phyloP scores from a whole-genome alignment of 192 early-diverging fungal genomes.

The Mortierella alpina region DNA sequence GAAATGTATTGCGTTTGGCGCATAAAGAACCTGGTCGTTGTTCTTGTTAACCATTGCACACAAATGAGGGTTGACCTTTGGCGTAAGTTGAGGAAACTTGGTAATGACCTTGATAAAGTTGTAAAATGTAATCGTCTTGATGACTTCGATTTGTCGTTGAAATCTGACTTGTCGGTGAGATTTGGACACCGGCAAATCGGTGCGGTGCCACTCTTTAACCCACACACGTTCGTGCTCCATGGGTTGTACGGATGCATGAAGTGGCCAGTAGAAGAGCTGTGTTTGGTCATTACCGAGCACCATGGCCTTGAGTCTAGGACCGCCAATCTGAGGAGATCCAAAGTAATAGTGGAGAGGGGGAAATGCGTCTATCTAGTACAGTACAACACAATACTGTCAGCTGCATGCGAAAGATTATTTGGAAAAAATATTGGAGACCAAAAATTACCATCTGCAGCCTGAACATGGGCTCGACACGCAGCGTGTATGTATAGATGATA shows the following conservation, averaged over 20 bases:
- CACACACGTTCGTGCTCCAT: conserved; percentile 40
- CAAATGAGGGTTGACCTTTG: conserved; percentile 19
- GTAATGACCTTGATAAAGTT: conserved; percentile 15
- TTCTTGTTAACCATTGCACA: conserved; percentile 9
- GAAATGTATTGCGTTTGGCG: conserved; percentile 54
- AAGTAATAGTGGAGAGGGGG: conserved; percentile 17
- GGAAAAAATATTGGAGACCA: background rate
- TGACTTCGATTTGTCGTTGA: conserved; percentile 1
- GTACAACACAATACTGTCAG: background rate
- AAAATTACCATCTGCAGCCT: conserved; percentile 46
- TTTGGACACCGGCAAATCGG: conserved; percentile 3
- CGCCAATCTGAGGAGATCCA: background rate
- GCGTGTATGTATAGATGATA: conserved; percentile 37
- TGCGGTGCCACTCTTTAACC: conserved; percentile 51
- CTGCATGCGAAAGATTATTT: background rate
- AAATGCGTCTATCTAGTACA: conserved; percentile 20
- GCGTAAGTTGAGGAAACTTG: conserved; percentile 15
- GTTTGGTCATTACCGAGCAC: conserved; percentile 33
- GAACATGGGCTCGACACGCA: conserved; percentile 53
- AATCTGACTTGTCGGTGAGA: background rate
- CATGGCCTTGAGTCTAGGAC: conserved; percentile 27
- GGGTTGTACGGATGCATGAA: conserved; percentile 9
- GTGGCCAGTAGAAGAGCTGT: conserved; percentile 57
- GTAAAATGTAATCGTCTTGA: conserved; percentile 9
- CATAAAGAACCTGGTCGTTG: conserved; percentile 3